phyloP scores from a whole-genome alignment of 352 stramenopile genomes.

The Globisporangium nunn region DNA sequence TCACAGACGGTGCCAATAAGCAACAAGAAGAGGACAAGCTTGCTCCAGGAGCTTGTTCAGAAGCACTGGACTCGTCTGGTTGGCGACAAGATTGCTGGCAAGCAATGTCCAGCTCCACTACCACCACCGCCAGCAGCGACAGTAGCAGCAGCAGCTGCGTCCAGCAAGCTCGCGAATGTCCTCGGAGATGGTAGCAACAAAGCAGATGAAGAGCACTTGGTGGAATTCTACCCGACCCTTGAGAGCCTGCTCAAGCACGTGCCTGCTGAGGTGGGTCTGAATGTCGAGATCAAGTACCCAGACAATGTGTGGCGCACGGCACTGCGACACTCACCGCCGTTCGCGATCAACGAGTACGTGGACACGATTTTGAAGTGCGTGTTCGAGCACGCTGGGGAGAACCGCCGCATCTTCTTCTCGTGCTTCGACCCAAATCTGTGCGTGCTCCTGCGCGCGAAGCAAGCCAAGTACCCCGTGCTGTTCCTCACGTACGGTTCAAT shows the following conservation, averaged over 20 bases:
- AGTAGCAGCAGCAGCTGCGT: slow-evolving; percentile 2
- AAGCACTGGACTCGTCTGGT: slow-evolving; percentile 64
- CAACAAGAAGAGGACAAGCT: slow-evolving; percentile 20
- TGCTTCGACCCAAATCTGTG: slow-evolving; percentile 73
- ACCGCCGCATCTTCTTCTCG: slow-evolving; percentile 73
- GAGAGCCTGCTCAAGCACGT: slow-evolving; percentile 65
- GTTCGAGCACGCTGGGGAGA: slow-evolving; percentile 46
- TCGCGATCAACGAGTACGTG: slow-evolving; percentile 72
- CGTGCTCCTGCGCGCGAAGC: slow-evolving; percentile 59
- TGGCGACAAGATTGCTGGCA: slow-evolving; percentile 11
- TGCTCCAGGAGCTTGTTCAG: slow-evolving; percentile 43
- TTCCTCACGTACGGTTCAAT: slow-evolving; percentile 69
- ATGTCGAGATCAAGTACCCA: slow-evolving; percentile 84
- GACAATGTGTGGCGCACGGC: slow-evolving; percentile 30
- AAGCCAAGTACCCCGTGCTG: slow-evolving; percentile 66
- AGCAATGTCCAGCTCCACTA: no score
- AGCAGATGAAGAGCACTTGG: slow-evolving; percentile 41
- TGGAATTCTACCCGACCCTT: slow-evolving; percentile 65
- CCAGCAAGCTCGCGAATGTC: no score
- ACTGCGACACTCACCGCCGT: slow-evolving; percentile 42
- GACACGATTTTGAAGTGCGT: slow-evolving; percentile 66
- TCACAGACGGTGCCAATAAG: slow-evolving; percentile 35
- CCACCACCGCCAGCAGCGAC: no score
- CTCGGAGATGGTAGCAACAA: slow-evolving; percentile 1
- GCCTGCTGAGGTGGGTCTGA: slow-evolving; percentile 61